A percentile compares a stretch with the other conserved stretches of the same genome.
phyloP scores from a whole-genome alignment of 2,329 filamentous ascomycete species.

The Cladosporium sp. region DNA sequence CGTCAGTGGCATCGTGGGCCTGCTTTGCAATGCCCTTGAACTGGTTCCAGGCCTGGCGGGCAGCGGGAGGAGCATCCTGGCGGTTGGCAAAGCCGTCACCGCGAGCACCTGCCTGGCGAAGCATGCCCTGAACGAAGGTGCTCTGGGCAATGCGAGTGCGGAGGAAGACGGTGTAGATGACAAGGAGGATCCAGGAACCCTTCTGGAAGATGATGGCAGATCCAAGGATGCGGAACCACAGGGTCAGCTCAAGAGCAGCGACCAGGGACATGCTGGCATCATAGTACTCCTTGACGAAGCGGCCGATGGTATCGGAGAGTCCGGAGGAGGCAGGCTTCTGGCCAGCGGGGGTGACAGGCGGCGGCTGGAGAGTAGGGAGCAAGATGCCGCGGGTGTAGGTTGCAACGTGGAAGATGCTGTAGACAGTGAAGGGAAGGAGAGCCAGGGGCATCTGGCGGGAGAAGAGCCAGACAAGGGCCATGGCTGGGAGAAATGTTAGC shows the following conservation, averaged over 20 bases:
- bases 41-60: conserved; percentile 75
- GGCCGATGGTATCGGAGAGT: conserved; percentile 78
- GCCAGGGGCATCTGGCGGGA: conserved; percentile 86
- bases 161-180: conserved; percentile 87
- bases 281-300: conserved; percentile 98
- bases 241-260: conserved; percentile 78
- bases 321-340: conserved; percentile 62
- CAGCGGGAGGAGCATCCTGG: conserved; percentile 80
- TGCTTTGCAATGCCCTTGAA: conserved; percentile 73
- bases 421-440: conserved; percentile 90
- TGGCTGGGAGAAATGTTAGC: conserved; percentile 56
- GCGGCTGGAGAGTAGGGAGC: conserved; percentile 79
- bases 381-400: conserved; percentile 94
- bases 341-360: conserved; percentile 53
- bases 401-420: conserved; percentile 97
- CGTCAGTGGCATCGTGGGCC: conserved; percentile 76
- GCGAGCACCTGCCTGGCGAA: conserved; percentile 70
- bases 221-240: conserved; percentile 80
- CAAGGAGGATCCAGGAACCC: conserved; percentile 84
- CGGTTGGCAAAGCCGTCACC: conserved; percentile 80
- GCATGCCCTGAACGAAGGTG: conserved; percentile 83
- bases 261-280: conserved; percentile 94
- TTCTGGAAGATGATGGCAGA: conserved; percentile 85
- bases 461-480: conserved; percentile 95
- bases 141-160: conserved; percentile 88